Evolutionary conservation across 2,329 filamentous ascomycete species (phyloP), one percentile per base, ranked within the genome.

Genomic region (Didymella pinodella): DNA sequence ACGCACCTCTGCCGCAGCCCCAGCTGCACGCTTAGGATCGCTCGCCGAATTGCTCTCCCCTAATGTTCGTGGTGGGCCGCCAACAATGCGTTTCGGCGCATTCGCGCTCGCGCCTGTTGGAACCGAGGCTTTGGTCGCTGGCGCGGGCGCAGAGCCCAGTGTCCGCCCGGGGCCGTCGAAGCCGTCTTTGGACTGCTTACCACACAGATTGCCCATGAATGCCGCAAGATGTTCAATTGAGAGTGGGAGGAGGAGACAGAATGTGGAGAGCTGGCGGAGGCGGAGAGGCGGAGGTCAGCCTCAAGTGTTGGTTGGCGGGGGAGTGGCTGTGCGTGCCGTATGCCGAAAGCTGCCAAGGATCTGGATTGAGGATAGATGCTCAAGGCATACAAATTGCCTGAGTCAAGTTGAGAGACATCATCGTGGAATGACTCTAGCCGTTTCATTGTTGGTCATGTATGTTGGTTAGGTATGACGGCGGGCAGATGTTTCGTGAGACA

Each of bases 181-280:
- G 76, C 86, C 82, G 43, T 80, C 68, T 64, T 81, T 71, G 63
- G 85, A 84, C 77, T 76, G 62, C 62, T 92, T 93, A 75, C 92
- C 91, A 81, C 91, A 97, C 79, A 92, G 84, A 76, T 92, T 94
- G 59, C 93, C 93, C 93, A 97, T 97, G 65, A 54, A 28, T 54
- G 4, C 8, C 32, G 32, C 32, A n/a, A 36, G 6, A 8, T 6
- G 6, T 36, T 16, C 16, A 7, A n/a, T 36, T 6, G 2, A 7
- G 38, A 22, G n/a, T 26, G 32, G 48, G 18, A 25, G 18, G 7
- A 29, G 22, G 20, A 26, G 41, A 31, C 29, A 14, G 28, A 48
- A 32, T 41, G 47, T 41, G 40, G 47, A 46, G 52, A 40, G 60
- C 67, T 65, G 59, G 62, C 59, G 55, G 20, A 6, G 31, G 43